phyloP scores from a whole-genome alignment of 106 monocot genomes.

The Dioscorea zingiberensis region DNA sequence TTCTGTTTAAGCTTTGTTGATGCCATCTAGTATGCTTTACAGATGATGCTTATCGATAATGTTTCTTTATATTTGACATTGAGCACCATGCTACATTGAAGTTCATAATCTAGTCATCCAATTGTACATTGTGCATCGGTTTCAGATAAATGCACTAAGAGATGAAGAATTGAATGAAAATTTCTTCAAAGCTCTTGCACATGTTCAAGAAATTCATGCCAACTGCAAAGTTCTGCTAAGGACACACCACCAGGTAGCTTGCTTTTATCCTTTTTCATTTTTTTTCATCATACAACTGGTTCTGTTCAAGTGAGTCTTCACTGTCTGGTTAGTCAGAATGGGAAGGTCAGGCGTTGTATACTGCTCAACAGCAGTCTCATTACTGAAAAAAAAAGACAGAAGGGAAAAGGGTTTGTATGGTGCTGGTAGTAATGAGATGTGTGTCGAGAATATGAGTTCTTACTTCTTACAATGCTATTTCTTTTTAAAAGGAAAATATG shows the following conservation, averaged over 20 bases:
- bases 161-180: constrained; percentile 88
- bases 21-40: background rate
- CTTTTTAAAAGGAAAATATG: too few species aligned
- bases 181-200: constrained; percentile 89
- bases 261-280: background rate
- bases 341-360: too few species aligned
- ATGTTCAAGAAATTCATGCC: constrained; percentile 98
- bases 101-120: background rate
- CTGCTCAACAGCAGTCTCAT: too few species aligned
- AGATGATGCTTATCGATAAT: too few species aligned
- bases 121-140: background rate
- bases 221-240: constrained; percentile 90
- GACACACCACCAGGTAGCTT: constrained; percentile 89
- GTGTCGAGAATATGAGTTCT: too few species aligned
- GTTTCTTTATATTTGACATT: too few species aligned
- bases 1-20: constrained; percentile 4
- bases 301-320: background rate
- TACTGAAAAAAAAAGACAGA: too few species aligned
- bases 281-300: background rate
- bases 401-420: too few species aligned
- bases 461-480: too few species aligned
- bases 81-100: too few species aligned
- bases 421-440: too few species aligned
- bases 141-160: constrained; percentile 82
- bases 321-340: too few species aligned